phyloP scores from a whole-genome alignment of 768 basidiomycete species.

The Rhodotorula diobovata region DNA sequence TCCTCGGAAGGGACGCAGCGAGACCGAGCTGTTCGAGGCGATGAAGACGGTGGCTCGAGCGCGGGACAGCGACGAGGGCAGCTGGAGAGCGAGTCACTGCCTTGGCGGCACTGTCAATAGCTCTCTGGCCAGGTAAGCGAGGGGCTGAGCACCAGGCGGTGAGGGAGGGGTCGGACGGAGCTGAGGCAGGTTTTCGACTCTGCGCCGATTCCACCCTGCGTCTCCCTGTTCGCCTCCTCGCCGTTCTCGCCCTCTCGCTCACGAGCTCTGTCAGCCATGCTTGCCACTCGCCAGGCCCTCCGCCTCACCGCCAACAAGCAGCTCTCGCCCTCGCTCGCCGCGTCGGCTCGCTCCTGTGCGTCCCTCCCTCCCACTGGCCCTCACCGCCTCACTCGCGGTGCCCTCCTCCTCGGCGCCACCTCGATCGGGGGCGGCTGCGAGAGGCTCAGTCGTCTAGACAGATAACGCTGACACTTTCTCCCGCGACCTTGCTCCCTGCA shows the following conservation, averaged over 20 bases:
- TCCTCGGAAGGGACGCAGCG: too few species aligned
- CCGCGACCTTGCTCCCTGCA: background rate
- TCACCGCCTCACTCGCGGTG: background rate
- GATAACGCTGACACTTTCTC: background rate
- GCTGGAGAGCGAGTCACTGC: too few species aligned
- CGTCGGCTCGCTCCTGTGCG: constrained; percentile 30
- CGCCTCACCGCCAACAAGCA: constrained; percentile 30
- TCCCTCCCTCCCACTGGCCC: background rate
- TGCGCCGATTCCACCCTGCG: too few species aligned
- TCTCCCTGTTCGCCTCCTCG: background rate
- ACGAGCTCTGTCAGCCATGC: constrained; percentile 1
- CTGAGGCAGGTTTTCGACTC: too few species aligned
- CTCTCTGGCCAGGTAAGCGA: too few species aligned
- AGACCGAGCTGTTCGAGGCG: too few species aligned
- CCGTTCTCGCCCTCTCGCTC: background rate
- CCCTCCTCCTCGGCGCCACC: background rate
- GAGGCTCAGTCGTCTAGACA: background rate
- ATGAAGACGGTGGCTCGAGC: too few species aligned
- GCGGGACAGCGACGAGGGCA: too few species aligned
- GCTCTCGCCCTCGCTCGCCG: constrained; percentile 19
- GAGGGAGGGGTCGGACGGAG: too few species aligned
- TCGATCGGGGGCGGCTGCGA: background rate
- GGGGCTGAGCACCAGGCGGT: too few species aligned
- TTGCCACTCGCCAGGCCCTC: constrained; percentile 34
- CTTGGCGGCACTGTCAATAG: too few species aligned